These are phyloP conservation scores for Metarhizium humberi DNA, from an alignment of 2,329 filamentous ascomycete species.

Conservation along the genomic window DNA sequence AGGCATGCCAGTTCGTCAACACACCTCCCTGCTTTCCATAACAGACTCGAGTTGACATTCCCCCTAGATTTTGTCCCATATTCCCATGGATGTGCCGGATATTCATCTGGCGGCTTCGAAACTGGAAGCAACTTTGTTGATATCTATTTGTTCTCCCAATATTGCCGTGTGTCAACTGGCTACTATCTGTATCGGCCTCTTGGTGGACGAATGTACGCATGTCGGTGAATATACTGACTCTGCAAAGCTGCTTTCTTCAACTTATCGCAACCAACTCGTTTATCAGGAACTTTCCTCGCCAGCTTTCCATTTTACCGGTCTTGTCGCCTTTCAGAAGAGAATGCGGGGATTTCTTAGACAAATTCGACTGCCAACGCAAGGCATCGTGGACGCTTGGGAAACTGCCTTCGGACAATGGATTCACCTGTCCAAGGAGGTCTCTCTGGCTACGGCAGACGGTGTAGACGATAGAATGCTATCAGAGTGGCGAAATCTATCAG, in stretches of 20 bases:
- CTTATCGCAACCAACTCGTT: slow-evolving; percentile 51
- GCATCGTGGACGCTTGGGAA: slow-evolving; percentile 61
- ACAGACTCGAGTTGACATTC: slow-evolving; percentile 6
- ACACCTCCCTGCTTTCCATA: not conserved
- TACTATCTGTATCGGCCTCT: slow-evolving; percentile 50
- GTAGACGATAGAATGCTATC: slow-evolving; percentile 47
- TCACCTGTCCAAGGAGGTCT: slow-evolving; percentile 53
- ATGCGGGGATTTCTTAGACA: slow-evolving; percentile 49
- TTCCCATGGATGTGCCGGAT: slow-evolving; percentile 46
- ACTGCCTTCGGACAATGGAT: slow-evolving; percentile 57
- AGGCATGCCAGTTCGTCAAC: slow-evolving; percentile 34
- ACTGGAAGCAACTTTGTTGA: slow-evolving; percentile 53
- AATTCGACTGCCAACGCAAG: slow-evolving; percentile 53
- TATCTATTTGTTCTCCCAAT: slow-evolving; percentile 55
- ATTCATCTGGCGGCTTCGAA: slow-evolving; percentile 42
- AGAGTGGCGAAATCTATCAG: slow-evolving; percentile 62
- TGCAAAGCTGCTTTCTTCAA: slow-evolving; percentile 38
- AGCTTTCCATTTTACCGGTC: slow-evolving; percentile 56
- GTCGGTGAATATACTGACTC: slow-evolving; percentile 42
- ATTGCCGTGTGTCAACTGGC: slow-evolving; percentile 57
- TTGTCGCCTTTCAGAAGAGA: slow-evolving; percentile 62
- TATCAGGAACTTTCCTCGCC: slow-evolving; percentile 55
- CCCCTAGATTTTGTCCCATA: slow-evolving; percentile 41
- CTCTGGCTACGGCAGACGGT: slow-evolving; percentile 38
- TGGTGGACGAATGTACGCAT: slow-evolving; percentile 50